Evolutionary conservation across 352 stramenopile species (phyloP), one percentile per base, ranked within the genome.

Genomic region (Phytophthora agathidicida): DNA sequence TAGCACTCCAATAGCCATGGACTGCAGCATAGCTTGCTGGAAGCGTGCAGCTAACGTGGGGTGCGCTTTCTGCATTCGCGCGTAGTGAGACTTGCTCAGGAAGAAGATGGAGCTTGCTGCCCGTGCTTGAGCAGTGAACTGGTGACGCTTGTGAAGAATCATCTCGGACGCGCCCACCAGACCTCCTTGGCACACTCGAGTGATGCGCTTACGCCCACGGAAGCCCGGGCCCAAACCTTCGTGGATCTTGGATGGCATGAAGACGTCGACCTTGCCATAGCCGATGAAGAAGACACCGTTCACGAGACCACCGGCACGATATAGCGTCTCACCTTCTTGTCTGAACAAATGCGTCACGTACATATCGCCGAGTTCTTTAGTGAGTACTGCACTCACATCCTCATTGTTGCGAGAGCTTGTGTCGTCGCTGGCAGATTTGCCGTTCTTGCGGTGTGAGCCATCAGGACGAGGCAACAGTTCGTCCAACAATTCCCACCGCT

Each of bases 241-340:
- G 60, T 93, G 79, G 22, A 89, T 72, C 38, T 75, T 93, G 32
- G 80, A 89, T 11, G 86, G 86, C 51, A 95, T 71, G 59, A 91
- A 95, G 8, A 93, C 86, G 52, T 95, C 86, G 9, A 95, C 68
- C 35, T 93, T 92, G 63, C 86, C 86, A 32, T 87, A 93, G 8
- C 82, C 86, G 46, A 95, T 80, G 52, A 95, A 92, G 71, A 86
- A 93, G 23, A 91, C 71, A 20, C 86, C 86, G 8, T 77, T 72
- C 2, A 93, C 83, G 6, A 71, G 55, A 20, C 68, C 65, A 20
- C 86, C 86, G 19, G 81, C 83, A 20, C 68, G 65, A 60, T 95
- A 95, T 19, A 93, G 60, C 10, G 78, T 80, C 23, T 95, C 78
- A 9, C 82, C 80, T 24, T 77, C 60, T 32, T 87, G 65, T 46